Evolutionary conservation across 2,329 filamentous ascomycete species (phyloP).

Genomic region (Beauveria australis): DNA sequence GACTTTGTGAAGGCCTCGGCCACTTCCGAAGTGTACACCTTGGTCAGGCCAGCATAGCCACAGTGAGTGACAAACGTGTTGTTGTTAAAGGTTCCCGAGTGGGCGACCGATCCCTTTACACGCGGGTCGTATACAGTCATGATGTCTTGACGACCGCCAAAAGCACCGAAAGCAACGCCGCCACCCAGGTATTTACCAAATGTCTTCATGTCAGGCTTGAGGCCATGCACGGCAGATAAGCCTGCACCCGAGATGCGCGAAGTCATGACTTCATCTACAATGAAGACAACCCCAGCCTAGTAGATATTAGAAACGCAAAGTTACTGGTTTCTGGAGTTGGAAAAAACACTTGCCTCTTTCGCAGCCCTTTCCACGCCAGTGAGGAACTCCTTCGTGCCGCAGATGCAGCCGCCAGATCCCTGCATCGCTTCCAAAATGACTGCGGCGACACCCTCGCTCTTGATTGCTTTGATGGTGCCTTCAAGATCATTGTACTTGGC

Average conservation of each 20-base stretch:
- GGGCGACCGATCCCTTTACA: slow-evolving; percentile 31
- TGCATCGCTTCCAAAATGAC: slow-evolving; percentile 62
- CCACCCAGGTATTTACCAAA: slow-evolving; percentile 62
- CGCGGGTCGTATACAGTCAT: slow-evolving; percentile 51
- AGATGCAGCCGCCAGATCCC: slow-evolving; percentile 51
- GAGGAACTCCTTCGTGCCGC: slow-evolving; percentile 43
- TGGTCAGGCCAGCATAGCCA: slow-evolving; percentile 33
- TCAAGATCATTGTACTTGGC: slow-evolving; percentile 53
- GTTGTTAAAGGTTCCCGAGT: slow-evolving; percentile 63
- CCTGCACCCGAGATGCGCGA: slow-evolving; percentile 47
- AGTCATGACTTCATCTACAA: slow-evolving; percentile 67
- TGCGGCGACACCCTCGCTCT: slow-evolving; percentile 44
- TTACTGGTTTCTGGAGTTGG: neutral
- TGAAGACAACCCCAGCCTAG: slow-evolving; percentile 46
- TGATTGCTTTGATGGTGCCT: slow-evolving; percentile 35
- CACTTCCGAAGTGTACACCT: slow-evolving; percentile 26
- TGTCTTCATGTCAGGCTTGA: slow-evolving; percentile 54
- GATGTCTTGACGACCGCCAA: slow-evolving; percentile 51
- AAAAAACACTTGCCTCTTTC: slow-evolving; percentile 20
- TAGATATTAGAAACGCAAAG: neutral
- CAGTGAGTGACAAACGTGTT: slow-evolving; percentile 53
- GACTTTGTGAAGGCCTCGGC: slow-evolving; percentile 23
- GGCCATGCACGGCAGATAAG: slow-evolving; percentile 30
- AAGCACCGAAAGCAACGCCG: slow-evolving; percentile 58
- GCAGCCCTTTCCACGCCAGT: slow-evolving; percentile 39